phyloP scores from a whole-genome alignment of 2,329 filamentous ascomycete genomes.

The Ophioceras dolichostomum region DNA sequence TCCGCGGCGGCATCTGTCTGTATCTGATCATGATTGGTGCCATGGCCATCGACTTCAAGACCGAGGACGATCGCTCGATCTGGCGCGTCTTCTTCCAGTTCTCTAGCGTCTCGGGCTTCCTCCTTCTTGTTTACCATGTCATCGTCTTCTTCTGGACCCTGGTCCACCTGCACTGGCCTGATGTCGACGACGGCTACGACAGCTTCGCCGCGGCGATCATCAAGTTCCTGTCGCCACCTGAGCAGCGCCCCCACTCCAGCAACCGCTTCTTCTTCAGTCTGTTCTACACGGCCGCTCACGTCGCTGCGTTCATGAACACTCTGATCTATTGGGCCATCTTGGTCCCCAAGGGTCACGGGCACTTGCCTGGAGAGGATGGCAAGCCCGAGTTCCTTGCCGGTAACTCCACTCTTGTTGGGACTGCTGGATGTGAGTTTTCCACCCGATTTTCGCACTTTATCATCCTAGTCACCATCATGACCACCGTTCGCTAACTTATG shows the following conservation, averaged over 20 bases:
- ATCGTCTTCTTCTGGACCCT: constrained; percentile 38
- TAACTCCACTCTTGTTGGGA: not conserved
- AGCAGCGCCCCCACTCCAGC: constrained; percentile 24
- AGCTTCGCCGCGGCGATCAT: constrained; percentile 23
- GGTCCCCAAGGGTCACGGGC: constrained; percentile 23
- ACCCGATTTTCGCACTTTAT: not conserved
- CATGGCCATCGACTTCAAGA: constrained; percentile 31
- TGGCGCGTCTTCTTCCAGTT: constrained; percentile 37
- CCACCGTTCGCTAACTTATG: too few relatives aligned
- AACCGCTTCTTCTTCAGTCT: constrained; percentile 35
- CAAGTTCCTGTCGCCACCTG: constrained; percentile 30
- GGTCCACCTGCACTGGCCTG: constrained; percentile 36
- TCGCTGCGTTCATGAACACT: constrained; percentile 37
- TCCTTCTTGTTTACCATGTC: constrained; percentile 32
- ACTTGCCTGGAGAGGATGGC: constrained; percentile 11
- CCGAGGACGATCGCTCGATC: constrained; percentile 22
- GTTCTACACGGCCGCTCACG: constrained; percentile 33
- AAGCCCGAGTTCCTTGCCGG: not conserved
- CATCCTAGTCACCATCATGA: too few relatives aligned
- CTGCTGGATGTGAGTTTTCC: not conserved
- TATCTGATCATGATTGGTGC: constrained; percentile 28
- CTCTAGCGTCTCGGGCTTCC: constrained; percentile 27
- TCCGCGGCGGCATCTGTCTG: constrained; percentile 27
- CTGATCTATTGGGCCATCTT: constrained; percentile 33
- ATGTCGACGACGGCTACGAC: constrained; percentile 22